phyloP scores from a whole-genome alignment of 768 basidiomycete genomes.

The Megacollybia marginata region DNA sequence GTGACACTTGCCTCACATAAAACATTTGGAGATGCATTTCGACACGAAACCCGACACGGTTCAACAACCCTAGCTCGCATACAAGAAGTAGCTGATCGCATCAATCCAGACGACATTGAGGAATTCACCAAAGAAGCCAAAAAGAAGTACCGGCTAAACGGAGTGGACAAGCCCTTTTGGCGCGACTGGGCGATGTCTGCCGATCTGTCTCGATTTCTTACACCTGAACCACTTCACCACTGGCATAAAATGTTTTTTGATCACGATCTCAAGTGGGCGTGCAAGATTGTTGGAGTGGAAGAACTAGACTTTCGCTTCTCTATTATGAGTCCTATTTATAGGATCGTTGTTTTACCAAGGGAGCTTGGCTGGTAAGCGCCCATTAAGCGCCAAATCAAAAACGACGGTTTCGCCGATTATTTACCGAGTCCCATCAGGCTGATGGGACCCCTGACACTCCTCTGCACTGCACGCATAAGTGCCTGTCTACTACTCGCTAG shows the following conservation, averaged over 20 bases:
- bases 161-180: not conserved
- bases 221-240: too few species aligned
- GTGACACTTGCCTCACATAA: slow-evolving; percentile 3
- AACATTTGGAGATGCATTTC: slow-evolving; percentile 3
- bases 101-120: not conserved
- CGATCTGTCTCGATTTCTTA: not conserved
- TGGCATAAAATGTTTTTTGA: too few species aligned
- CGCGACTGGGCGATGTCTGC: not conserved
- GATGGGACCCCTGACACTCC: too few species aligned
- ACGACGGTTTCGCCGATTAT: too few species aligned
- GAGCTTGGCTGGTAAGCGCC: too few species aligned
- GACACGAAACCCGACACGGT: not conserved
- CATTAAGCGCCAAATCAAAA: too few species aligned
- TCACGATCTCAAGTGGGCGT: not conserved
- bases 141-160: not conserved
- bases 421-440: too few species aligned
- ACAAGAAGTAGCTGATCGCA: not conserved
- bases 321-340: slow-evolving; percentile 28
- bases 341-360: too few species aligned
- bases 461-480: too few species aligned
- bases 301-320: not conserved
- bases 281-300: not conserved
- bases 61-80: not conserved
- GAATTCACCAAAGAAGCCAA: too few species aligned
- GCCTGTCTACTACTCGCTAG: too few species aligned